Conservation (phyloP, 108 stramenopile species). For the Discostella stelligeroides region DNA sequence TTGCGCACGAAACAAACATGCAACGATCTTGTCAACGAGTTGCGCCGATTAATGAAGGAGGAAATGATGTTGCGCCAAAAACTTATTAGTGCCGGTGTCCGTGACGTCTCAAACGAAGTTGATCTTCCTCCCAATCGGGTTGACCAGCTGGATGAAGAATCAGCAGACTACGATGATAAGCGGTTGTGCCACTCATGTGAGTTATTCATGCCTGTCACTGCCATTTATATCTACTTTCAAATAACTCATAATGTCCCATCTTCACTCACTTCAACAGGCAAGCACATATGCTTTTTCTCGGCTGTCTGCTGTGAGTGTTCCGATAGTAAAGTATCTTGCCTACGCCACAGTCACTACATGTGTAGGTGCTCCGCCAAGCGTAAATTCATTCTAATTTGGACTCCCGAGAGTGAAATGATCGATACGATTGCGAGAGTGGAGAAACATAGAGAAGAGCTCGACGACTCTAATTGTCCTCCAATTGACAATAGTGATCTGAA, state of each 20-base stretch:
- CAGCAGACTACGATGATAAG: conserved; percentile 92
- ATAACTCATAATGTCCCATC: not conserved
- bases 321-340: conserved; percentile 82
- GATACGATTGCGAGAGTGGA: conserved; percentile 60
- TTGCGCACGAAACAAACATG: conserved; percentile 64
- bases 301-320: conserved; percentile 94
- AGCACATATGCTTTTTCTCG: conserved; percentile 93
- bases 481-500: conserved; percentile 6
- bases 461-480: conserved; percentile 15
- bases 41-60: conserved; percentile 75
- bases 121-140: conserved; percentile 72
- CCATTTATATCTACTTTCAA: not conserved
- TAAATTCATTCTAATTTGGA: conserved; percentile 84
- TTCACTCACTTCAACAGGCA: conserved; percentile 13
- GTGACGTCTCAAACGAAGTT: conserved; percentile 76
- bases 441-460: conserved; percentile 52
- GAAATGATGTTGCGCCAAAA: conserved; percentile 62
- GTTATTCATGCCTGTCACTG: not conserved
- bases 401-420: conserved; percentile 63
- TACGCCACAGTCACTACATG: conserved; percentile 89
- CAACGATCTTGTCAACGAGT: conserved; percentile 60
- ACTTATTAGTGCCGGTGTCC: conserved; percentile 69
- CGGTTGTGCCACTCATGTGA: conserved; percentile 83
- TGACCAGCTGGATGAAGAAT: conserved; percentile 82
- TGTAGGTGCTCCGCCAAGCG: conserved; percentile 76